A percentile compares a stretch with the other conserved stretches of the same genome.
These are phyloP conservation scores for Apodospora peruviana DNA, from an alignment of 495 filamentous ascomycete genomes.

Conservation along the genomic window DNA sequence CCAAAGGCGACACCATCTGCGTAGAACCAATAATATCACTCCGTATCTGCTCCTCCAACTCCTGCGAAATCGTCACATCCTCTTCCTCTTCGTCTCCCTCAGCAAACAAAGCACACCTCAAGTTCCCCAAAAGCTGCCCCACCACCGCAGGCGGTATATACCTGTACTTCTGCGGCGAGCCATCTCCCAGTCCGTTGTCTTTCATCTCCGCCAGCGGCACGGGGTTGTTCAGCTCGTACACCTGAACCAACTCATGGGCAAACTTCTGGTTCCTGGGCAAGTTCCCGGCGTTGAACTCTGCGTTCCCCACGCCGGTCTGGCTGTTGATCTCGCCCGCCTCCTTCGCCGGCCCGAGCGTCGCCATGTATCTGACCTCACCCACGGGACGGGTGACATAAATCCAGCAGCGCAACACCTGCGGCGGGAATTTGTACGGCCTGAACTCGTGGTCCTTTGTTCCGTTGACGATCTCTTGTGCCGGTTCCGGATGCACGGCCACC, in stretches of 20 bases:
- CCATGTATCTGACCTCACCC: slow-evolving; percentile 45
- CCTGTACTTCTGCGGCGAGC: slow-evolving; percentile 31
- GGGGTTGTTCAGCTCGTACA: slow-evolving; percentile 49
- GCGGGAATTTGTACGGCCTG: slow-evolving; percentile 35
- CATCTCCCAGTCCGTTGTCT: slow-evolving; percentile 35
- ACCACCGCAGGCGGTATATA: slow-evolving; percentile 42
- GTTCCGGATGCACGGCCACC: slow-evolving; percentile 34
- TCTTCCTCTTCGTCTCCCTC: slow-evolving; percentile 16
- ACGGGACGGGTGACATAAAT: slow-evolving; percentile 36
- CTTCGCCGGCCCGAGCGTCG: slow-evolving; percentile 32
- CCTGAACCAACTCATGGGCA: slow-evolving; percentile 44
- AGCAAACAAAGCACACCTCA: slow-evolving; percentile 35
- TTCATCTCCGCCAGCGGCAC: slow-evolving; percentile 36
- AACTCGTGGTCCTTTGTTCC: slow-evolving; percentile 40
- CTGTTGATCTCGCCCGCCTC: slow-evolving; percentile 35
- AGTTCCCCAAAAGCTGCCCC: slow-evolving; percentile 40
- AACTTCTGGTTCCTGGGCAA: slow-evolving; percentile 12
- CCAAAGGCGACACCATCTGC: slow-evolving; percentile 14
- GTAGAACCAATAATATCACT: slow-evolving; percentile 40
- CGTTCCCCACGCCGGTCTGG: slow-evolving; percentile 36
- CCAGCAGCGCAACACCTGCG: slow-evolving; percentile 41
- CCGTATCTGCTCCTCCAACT: slow-evolving; percentile 40
- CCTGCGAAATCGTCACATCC: slow-evolving; percentile 34
- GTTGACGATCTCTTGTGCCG: slow-evolving; percentile 33
- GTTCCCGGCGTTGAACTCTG: slow-evolving; percentile 40